phyloP scores from a whole-genome alignment of 257 asterid genomes.

The Mitragyna speciosa region DNA sequence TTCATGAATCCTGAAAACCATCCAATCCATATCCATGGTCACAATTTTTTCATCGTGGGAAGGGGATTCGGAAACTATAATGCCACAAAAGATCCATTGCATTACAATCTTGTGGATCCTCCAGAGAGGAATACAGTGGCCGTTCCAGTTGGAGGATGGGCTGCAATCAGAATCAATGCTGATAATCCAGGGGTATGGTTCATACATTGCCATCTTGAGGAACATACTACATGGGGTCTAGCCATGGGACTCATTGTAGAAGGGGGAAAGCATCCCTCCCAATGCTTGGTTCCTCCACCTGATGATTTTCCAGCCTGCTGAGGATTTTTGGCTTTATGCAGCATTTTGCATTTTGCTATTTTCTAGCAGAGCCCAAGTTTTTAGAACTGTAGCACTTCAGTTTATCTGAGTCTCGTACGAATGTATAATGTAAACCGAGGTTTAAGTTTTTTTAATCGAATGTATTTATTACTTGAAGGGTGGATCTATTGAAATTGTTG shows the following conservation, averaged over 20 bases:
- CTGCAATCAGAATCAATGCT: slow-evolving; percentile 56
- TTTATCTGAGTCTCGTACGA: neutral
- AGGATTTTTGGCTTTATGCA: slow-evolving; percentile 5
- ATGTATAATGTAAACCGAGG: neutral
- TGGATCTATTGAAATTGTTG: too few relatives aligned
- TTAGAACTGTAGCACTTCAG: neutral
- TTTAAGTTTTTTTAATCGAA: neutral
- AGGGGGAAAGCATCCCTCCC: slow-evolving; percentile 43
- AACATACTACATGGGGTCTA: slow-evolving; percentile 80
- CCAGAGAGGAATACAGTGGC: slow-evolving; percentile 86
- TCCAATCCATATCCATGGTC: slow-evolving; percentile 80
- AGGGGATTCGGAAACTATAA: slow-evolving; percentile 74
- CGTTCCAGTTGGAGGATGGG: slow-evolving; percentile 92
- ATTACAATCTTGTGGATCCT: slow-evolving; percentile 65
- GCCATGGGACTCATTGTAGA: slow-evolving; percentile 66
- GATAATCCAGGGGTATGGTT: slow-evolving; percentile 91
- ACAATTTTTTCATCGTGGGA: slow-evolving; percentile 71
- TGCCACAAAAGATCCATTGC: slow-evolving; percentile 34
- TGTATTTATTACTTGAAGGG: too few relatives aligned
- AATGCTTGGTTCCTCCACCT: slow-evolving; percentile 72
- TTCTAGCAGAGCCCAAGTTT: neutral
- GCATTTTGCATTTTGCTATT: neutral
- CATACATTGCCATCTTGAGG: slow-evolving; percentile 81
- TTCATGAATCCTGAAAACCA: slow-evolving; percentile 69
- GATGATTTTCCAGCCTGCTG: slow-evolving; percentile 64